Percentiles rank a stretch among this genome's conserved stretches.
phyloP scores from a whole-genome alignment of 2,329 filamentous ascomycete species.

The Hortaea werneckii region DNA sequence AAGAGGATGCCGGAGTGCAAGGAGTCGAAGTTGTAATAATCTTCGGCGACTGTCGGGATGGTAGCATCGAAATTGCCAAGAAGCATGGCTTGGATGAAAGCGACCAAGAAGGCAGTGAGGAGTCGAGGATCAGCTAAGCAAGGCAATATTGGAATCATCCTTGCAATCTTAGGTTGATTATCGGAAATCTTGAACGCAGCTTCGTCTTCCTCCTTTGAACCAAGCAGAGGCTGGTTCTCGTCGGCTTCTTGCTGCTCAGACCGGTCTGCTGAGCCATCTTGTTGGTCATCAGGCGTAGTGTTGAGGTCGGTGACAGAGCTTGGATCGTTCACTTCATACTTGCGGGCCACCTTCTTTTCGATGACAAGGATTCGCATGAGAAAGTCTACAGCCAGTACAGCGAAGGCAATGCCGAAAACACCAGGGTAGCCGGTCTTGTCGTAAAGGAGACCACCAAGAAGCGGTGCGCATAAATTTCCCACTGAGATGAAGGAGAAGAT shows the following conservation, averaged over 20 bases:
- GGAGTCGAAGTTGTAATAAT: slow-evolving; percentile 36
- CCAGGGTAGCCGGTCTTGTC: slow-evolving; percentile 47
- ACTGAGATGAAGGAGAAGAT: slow-evolving; percentile 51
- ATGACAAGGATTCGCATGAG: slow-evolving; percentile 50
- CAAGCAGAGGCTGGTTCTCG: slow-evolving; percentile 33
- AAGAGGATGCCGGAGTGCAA: slow-evolving; percentile 37
- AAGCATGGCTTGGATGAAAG: slow-evolving; percentile 35
- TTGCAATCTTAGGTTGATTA: slow-evolving; percentile 31
- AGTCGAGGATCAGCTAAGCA: slow-evolving; percentile 32
- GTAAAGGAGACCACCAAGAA: slow-evolving; percentile 52
- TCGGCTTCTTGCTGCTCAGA: slow-evolving; percentile 10
- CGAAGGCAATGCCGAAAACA: slow-evolving; percentile 49
- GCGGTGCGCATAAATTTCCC: slow-evolving; percentile 47
- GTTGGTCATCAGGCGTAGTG: slow-evolving; percentile 8
- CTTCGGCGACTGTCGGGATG: slow-evolving; percentile 33
- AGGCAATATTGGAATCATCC: slow-evolving; percentile 39
- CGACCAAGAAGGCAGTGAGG: slow-evolving; percentile 29
- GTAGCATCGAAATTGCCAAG: slow-evolving; percentile 39
- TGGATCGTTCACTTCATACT: slow-evolving; percentile 29
- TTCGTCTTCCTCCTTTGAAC: slow-evolving; percentile 24
- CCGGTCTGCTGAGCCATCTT: slow-evolving; percentile 8
- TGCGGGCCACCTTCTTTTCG: slow-evolving; percentile 50
- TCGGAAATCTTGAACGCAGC: slow-evolving; percentile 34
- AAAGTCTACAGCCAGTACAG: slow-evolving; percentile 48
- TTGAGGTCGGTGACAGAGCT: slow-evolving; percentile 12